phyloP scores from a whole-genome alignment of 1,139 yeast genomes.

The Eremothecium coryli region DNA sequence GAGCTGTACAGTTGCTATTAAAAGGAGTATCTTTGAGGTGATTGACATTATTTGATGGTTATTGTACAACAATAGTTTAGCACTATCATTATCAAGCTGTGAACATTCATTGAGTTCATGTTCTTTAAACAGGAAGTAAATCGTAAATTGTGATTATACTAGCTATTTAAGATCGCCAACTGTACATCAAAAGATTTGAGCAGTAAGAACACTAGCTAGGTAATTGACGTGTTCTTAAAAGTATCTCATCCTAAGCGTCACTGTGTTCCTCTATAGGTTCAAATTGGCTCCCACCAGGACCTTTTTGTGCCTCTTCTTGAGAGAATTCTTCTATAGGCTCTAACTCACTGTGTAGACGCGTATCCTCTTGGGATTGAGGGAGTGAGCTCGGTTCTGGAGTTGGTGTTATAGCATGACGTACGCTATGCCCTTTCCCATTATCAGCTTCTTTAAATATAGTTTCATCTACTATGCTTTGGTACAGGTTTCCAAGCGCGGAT shows the following conservation, averaged over 20 bases:
- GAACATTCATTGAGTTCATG: too few species aligned
- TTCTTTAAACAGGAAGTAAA: too few species aligned
- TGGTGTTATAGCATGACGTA: slow-evolving; percentile 1
- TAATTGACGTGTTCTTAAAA: too few species aligned
- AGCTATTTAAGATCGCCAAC: too few species aligned
- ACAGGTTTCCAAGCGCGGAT: slow-evolving; percentile 38
- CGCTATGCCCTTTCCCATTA: slow-evolving; percentile 5
- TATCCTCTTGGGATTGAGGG: slow-evolving; percentile 1
- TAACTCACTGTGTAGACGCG: slow-evolving; percentile 9
- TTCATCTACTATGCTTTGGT: slow-evolving; percentile 25
- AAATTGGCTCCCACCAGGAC: background rate
- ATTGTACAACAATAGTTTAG: too few species aligned
- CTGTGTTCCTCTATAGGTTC: slow-evolving; percentile 7
- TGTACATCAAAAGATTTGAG: too few species aligned
- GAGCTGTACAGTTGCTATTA: slow-evolving; percentile 20
- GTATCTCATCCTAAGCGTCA: too few species aligned
- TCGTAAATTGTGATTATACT: too few species aligned
- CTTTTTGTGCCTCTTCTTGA: slow-evolving; percentile 5
- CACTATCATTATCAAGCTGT: too few species aligned
- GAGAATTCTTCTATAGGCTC: slow-evolving; percentile 16
- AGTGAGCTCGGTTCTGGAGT: slow-evolving; percentile 8
- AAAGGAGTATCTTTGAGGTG: slow-evolving; percentile 15
- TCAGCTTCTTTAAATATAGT: slow-evolving; percentile 17
- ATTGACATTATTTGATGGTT: slow-evolving; percentile 12
- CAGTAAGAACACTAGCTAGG: too few species aligned